Conservation (phyloP, 2,329 filamentous ascomycete genomes). For the Sclerotinia nivalis region DNA sequence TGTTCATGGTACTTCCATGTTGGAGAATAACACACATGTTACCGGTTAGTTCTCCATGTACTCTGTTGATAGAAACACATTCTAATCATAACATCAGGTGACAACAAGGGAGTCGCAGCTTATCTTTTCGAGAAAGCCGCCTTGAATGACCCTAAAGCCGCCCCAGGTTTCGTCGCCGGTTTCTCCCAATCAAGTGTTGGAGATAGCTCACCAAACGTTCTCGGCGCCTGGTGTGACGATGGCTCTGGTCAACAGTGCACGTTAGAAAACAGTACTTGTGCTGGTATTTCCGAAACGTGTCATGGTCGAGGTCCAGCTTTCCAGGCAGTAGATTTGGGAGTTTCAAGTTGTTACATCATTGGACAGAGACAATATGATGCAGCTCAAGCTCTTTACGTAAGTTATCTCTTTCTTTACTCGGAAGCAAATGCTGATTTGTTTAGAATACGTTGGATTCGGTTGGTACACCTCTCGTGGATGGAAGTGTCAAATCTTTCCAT, state of each 20-base stretch:
- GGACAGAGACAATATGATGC: conserved; percentile 67
- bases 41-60: conserved; percentile 54
- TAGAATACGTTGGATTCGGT: conserved; percentile 37
- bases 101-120: conserved; percentile 93
- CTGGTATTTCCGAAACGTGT: conserved; percentile 56
- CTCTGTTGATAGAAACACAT: neutral
- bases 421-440: neutral
- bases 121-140: conserved; percentile 77
- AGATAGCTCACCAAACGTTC: conserved; percentile 83
- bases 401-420: conserved; percentile 18
- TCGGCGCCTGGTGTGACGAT: conserved; percentile 87
- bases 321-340: conserved; percentile 66
- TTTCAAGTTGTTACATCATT: conserved; percentile 74
- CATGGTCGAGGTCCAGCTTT: conserved; percentile 73
- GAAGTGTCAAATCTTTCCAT: conserved; percentile 76
- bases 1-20: conserved; percentile 83
- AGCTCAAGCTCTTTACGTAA: conserved; percentile 57
- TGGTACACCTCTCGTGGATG: conserved; percentile 54
- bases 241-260: conserved; percentile 70
- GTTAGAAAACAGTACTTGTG: conserved; percentile 80
- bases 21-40: conserved; percentile 87
- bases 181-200: conserved; percentile 92
- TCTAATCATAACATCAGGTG: conserved; percentile 19
- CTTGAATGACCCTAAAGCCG: conserved; percentile 54
- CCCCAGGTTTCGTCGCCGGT: conserved; percentile 76